Base-by-base conservation (phyloP, 176 grass and related monocot species). In the Hsuehochloa calcarea region DNA sequence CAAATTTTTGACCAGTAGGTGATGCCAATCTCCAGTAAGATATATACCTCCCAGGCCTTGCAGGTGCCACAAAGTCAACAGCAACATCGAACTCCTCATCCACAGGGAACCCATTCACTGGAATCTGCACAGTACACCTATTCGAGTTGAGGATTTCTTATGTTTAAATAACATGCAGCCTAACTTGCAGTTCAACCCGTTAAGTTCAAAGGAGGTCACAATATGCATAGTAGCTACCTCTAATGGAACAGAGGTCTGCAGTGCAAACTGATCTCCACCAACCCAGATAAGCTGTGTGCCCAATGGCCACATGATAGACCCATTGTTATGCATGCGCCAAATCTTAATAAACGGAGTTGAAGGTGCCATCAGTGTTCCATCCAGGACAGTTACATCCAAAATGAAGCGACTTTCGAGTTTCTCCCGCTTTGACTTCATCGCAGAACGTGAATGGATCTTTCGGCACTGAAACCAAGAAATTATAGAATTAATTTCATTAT, bases 311-410 rank as follows among this genome's bases (percentile, higher is more conserved):
- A 45, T 77, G 19, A 77, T 78, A 52, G 79, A 74, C 39, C 96
- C 96, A 65, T 96, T 96, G 74, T 99, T 99, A 72, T 91, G 80
- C 93, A 99, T 92, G 81, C 91, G 80, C 96, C 96, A 99, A 85
- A 99, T 94, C 74, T 99, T 99, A 56, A 92, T 96, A 58, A 99
- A 96, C 10, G 86, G 75, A 25, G 88, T 94, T 11, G 81, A 89
- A 81, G 96, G 96, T 65, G 90, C 55, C 86, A 99, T 89, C 58
- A 94, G 12, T 59, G 91, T 94, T 75, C 93, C 96, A 90, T 99
- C 96, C 4, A 78, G 65, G 5, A 99, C 84, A 55, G 91, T 94
- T 31, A 99, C 91, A 84, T 99, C 91, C 78, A 91, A 85, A 86
- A 99, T 94, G 84, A 99, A 99, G 61, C 90, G 88, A 58, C 93